phyloP scores from a whole-genome alignment of 768 basidiomycete genomes.

The button mushroom (Agaricus bisporus) region DNA sequence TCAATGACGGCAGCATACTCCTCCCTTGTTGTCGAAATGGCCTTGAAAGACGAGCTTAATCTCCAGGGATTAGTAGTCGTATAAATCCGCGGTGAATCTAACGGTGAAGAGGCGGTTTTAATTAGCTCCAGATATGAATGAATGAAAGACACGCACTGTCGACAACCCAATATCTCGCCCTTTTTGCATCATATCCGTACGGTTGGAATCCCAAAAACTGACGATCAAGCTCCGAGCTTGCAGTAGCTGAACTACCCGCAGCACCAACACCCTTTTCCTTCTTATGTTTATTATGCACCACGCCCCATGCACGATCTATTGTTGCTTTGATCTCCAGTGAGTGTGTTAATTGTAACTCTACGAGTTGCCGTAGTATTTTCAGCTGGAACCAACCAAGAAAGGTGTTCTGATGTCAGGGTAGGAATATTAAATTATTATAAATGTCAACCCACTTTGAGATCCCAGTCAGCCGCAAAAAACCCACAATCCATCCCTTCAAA shows the following conservation, averaged over 20 bases:
- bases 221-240: conserved; percentile 48
- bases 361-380: conserved; percentile 75
- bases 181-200: conserved; percentile 68
- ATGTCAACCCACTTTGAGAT: conserved; percentile 53
- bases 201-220: conserved; percentile 62
- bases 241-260: conserved; percentile 54
- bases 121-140: conserved; percentile 18
- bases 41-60: conserved; percentile 69
- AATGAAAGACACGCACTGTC: conserved; percentile 76
- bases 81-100: conserved; percentile 84
- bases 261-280: conserved; percentile 60
- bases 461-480: conserved; percentile 78
- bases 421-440: neutral
- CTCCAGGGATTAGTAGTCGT: conserved; percentile 90
- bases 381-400: conserved; percentile 40
- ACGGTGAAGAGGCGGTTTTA: neutral
- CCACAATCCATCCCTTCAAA: conserved; percentile 60
- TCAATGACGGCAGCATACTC: conserved; percentile 68
- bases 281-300: conserved; percentile 79
- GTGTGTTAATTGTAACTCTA: conserved; percentile 77
- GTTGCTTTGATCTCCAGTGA: conserved; percentile 58
- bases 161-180: conserved; percentile 80
- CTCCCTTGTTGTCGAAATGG: conserved; percentile 62
- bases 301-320: conserved; percentile 85
- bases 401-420: neutral